phyloP scores from a whole-genome alignment of 495 filamentous ascomycete species.

The Podospora anserina region DNA sequence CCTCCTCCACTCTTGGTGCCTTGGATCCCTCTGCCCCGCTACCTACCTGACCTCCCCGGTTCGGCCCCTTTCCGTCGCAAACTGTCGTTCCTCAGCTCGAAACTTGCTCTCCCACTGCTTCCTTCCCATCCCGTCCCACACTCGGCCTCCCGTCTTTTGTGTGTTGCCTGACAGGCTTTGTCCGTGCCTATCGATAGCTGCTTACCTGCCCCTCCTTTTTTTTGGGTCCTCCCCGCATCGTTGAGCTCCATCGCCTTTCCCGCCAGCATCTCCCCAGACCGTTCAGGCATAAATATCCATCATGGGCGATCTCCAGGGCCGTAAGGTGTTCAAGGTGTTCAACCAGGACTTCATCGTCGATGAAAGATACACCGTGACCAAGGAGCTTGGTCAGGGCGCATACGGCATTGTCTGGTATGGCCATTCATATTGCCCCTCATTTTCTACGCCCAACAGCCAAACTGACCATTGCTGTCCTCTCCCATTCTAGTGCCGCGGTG shows the following conservation, averaged over 20 bases:
- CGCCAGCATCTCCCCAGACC: not conserved
- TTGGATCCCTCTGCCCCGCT: not conserved
- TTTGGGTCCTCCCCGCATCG: not conserved
- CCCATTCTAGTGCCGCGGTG: slow-evolving; percentile 68
- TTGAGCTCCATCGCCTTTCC: slow-evolving; percentile 4
- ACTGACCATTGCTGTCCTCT: slow-evolving; percentile 1
- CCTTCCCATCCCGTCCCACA: not conserved
- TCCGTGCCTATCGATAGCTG: not conserved
- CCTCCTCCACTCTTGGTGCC: not conserved
- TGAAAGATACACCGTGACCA: slow-evolving; percentile 96
- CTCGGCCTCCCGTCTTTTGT: not conserved
- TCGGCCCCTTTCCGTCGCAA: not conserved
- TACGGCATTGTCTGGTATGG: slow-evolving; percentile 97
- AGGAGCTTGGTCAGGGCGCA: slow-evolving; percentile 95
- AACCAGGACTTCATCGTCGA: slow-evolving; percentile 99
- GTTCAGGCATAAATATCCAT: slow-evolving; percentile 14
- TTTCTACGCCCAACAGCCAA: slow-evolving; percentile 13
- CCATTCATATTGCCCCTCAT: not conserved
- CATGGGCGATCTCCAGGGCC: slow-evolving; percentile 78
- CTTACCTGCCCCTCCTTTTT: slow-evolving; percentile 17
- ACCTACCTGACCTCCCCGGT: not conserved
- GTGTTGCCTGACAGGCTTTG: slow-evolving; percentile 5
- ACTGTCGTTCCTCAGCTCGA: not conserved
- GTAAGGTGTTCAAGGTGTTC: slow-evolving; percentile 99
- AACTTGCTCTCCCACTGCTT: not conserved